phyloP scores from a whole-genome alignment of 2,329 filamentous ascomycete species.

The Fusarium sp. region DNA sequence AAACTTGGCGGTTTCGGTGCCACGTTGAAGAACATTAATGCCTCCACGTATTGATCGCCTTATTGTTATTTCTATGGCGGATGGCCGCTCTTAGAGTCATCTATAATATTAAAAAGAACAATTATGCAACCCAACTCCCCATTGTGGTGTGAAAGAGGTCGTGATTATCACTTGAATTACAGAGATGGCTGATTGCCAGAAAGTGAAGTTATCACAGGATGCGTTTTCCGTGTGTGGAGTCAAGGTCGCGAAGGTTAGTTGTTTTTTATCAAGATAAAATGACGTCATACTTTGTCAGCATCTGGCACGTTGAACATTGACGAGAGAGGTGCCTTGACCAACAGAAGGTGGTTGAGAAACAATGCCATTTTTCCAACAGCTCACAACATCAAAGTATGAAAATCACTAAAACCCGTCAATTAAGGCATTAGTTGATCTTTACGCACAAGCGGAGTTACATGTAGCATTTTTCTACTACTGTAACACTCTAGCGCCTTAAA shows the following conservation, averaged over 20 bases:
- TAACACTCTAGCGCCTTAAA: not conserved
- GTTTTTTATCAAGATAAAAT: not conserved
- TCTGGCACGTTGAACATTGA: not conserved
- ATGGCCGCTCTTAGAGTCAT: not conserved
- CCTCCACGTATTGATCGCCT: not conserved
- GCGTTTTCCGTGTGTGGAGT: not conserved
- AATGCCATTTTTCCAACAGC: too few species aligned
- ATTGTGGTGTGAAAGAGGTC: accelerated
- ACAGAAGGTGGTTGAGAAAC: too few species aligned
- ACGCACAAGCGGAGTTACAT: too few species aligned
- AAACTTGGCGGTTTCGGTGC: not conserved
- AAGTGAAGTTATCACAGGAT: not conserved
- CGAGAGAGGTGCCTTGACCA: not conserved
- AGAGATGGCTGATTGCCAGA: not conserved
- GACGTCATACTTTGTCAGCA: not conserved
- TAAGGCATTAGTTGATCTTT: too few species aligned
- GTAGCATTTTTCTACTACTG: too few species aligned
- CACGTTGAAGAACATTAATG: not conserved
- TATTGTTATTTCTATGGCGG: not conserved
- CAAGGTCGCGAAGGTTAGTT: not conserved
- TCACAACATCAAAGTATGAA: too few species aligned
- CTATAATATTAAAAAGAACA: not conserved
- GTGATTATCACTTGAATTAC: not conserved
- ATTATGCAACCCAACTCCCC: accelerated
- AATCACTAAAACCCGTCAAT: too few species aligned